Percentiles rank a stretch among this genome's conserved stretches.
phyloP scores from a whole-genome alignment of 805 yeast species.

The Millerozyma acaciae region DNA sequence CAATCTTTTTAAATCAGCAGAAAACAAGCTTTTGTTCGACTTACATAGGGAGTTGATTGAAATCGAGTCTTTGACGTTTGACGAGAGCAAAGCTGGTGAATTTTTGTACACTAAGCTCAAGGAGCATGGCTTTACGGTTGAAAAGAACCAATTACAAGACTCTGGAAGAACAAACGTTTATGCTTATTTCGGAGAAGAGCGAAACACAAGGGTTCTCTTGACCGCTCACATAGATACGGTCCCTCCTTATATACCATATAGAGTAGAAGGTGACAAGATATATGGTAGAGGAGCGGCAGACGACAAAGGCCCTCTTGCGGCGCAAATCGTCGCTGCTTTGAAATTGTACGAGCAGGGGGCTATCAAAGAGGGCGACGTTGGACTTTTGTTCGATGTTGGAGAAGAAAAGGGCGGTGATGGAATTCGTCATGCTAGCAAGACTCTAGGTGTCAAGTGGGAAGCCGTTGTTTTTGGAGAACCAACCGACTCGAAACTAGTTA shows the following conservation, averaged over 20 bases:
- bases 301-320: conserved; percentile 68
- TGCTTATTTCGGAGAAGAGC: conserved; percentile 47
- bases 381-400: conserved; percentile 62
- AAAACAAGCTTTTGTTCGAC: conserved; percentile 7
- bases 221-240: conserved; percentile 73
- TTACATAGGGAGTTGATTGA: background rate
- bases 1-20: conserved; percentile 7
- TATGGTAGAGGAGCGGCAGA: conserved; percentile 68
- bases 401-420: conserved; percentile 70
- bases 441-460: conserved; percentile 48
- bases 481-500: conserved; percentile 62
- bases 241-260: conserved; percentile 59
- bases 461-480: conserved; percentile 73
- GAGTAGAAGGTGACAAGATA: conserved; percentile 44
- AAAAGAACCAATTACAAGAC: conserved; percentile 32
- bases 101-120: conserved; percentile 38
- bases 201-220: conserved; percentile 47
- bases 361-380: conserved; percentile 51
- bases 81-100: conserved; percentile 25
- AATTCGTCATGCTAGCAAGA: conserved; percentile 44
- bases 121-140: conserved; percentile 49
- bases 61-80: background rate
- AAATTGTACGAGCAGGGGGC: conserved; percentile 37
- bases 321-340: conserved; percentile 54
- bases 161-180: conserved; percentile 47